Conservation (phyloP, 1,284 basidiomycete genomes). For the Grifola frondosa region DNA sequence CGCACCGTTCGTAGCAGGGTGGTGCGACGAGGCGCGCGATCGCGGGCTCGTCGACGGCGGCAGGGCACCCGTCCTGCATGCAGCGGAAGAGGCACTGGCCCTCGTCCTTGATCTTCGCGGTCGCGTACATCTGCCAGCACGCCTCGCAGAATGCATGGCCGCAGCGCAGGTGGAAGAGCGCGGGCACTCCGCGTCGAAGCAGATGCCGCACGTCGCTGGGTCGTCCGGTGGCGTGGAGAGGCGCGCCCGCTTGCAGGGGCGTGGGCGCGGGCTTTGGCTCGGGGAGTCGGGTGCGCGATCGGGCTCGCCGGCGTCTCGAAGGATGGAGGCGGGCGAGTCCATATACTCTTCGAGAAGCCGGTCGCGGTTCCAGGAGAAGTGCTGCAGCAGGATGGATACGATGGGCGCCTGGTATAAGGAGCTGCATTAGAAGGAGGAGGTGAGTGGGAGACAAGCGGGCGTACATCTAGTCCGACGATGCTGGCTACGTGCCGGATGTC, state of each 20-base stretch:
- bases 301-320: constrained; percentile 37
- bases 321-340: constrained; percentile 46
- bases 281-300: constrained; percentile 7
- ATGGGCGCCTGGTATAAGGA: constrained; percentile 37
- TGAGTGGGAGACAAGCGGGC: constrained; percentile 17
- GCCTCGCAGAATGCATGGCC: constrained; percentile 53
- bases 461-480: constrained; percentile 50
- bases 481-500: constrained; percentile 48
- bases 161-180: constrained; percentile 46
- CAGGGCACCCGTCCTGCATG: constrained; percentile 60
- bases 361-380: constrained; percentile 69
- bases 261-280: constrained; percentile 16
- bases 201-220: constrained; percentile 49
- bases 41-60: constrained; percentile 48
- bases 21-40: constrained; percentile 42
- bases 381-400: constrained; percentile 58
- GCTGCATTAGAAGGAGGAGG: constrained; percentile 1
- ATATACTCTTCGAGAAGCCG: constrained; percentile 56
- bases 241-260: constrained; percentile 29
- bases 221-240: constrained; percentile 20
- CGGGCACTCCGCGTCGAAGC: constrained; percentile 42
- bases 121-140: constrained; percentile 61
- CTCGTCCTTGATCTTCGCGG: constrained; percentile 57
- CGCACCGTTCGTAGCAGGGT: constrained; percentile 36
- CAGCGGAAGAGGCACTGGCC: constrained; percentile 63